A percentile compares a stretch with the other conserved stretches of the same genome.
Evolutionary conservation across 2,329 filamentous ascomycete species (phyloP).

Genomic region (Colletotrichum orchidophilum): DNA sequence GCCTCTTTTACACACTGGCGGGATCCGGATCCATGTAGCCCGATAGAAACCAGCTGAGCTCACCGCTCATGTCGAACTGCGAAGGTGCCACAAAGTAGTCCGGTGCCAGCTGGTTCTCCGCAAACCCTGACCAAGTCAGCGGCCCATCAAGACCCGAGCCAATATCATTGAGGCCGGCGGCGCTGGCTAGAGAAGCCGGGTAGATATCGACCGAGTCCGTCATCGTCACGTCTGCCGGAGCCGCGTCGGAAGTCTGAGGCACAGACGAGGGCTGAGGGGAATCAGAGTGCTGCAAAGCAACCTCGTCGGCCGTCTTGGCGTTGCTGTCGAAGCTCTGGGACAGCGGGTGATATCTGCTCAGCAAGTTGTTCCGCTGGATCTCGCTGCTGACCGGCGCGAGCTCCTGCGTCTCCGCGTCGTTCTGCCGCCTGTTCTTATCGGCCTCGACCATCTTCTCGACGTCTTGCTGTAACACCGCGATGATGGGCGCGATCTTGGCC

Average conservation of each 20-base stretch:
- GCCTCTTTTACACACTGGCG: background rate
- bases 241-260: background rate
- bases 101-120: slow-evolving; percentile 14
- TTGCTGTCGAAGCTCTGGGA: slow-evolving; percentile 19
- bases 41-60: slow-evolving; percentile 20
- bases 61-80: slow-evolving; percentile 24
- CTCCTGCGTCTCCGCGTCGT: background rate
- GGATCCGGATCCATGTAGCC: slow-evolving; percentile 20
- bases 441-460: slow-evolving; percentile 12
- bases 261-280: background rate
- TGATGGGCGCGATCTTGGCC: slow-evolving; percentile 15
- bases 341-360: slow-evolving; percentile 19
- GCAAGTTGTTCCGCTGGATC: slow-evolving; percentile 3
- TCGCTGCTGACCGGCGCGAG: slow-evolving; percentile 16
- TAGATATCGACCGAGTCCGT: slow-evolving; percentile 9
- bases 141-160: background rate
- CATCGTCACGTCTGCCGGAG: background rate
- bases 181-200: background rate
- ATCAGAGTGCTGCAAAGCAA: slow-evolving; percentile 18
- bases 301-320: slow-evolving; percentile 14
- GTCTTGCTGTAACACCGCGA: slow-evolving; percentile 21
- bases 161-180: background rate
- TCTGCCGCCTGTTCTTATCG: background rate
- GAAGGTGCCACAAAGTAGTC: slow-evolving; percentile 21
- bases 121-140: slow-evolving; percentile 12